Conservation (phyloP, 345 rosid species). For the Cardiospermum halicacabum region DNA sequence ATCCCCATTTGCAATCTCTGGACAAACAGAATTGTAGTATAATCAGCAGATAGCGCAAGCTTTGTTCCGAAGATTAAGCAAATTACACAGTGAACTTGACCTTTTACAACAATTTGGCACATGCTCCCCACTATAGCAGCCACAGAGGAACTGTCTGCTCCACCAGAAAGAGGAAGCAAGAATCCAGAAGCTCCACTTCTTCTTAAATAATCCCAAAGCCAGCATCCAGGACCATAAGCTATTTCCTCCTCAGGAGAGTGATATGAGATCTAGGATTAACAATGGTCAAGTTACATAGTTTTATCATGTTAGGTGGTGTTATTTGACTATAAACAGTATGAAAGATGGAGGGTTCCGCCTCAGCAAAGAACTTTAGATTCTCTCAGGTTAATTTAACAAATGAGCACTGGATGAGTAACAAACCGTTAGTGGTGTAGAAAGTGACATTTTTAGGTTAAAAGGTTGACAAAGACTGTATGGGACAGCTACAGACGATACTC, state of each 20-base stretch:
- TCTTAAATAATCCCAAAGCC: slow-evolving; percentile 98
- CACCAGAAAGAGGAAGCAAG: slow-evolving; percentile 97
- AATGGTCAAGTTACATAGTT: slow-evolving; percentile 5
- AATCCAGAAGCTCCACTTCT: slow-evolving; percentile 98
- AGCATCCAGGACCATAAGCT: slow-evolving; percentile 93
- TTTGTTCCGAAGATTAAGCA: background rate
- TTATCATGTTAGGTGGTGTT: no score
- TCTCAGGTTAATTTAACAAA: background rate
- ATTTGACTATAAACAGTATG: no score
- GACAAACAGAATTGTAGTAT: slow-evolving; percentile 15
- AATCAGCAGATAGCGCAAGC: slow-evolving; percentile 1
- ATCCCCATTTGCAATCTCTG: slow-evolving; percentile 85
- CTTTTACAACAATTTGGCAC: slow-evolving; percentile 98
- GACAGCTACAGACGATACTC: slow-evolving; percentile 55
- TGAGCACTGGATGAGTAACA: slow-evolving; percentile 1
- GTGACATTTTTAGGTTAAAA: slow-evolving; percentile 58
- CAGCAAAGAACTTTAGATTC: background rate
- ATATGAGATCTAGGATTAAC: slow-evolving; percentile 51
- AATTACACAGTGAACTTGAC: slow-evolving; percentile 25
- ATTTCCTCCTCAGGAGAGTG: slow-evolving; percentile 95
- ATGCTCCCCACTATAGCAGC: slow-evolving; percentile 99
- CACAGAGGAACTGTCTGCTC: slow-evolving; percentile 93
- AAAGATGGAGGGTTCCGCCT: background rate
- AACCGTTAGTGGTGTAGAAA: slow-evolving; percentile 76
- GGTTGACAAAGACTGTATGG: slow-evolving; percentile 68